Conservation (phyloP, 371 early-diverging fungal species). For the Sanchytrium tribonematis region DNA sequence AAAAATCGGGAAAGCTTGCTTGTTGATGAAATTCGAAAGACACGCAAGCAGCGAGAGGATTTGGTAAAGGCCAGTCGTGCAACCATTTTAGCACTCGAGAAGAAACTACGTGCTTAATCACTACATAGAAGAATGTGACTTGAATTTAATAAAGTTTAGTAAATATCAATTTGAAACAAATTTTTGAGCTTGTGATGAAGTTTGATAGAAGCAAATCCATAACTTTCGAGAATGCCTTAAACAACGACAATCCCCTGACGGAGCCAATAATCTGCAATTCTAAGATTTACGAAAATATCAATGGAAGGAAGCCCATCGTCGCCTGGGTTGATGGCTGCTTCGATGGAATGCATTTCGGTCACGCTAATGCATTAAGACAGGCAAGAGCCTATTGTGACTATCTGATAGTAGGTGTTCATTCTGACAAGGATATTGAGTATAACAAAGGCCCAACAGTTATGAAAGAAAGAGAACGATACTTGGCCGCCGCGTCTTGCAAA, state of each 20-base stretch:
- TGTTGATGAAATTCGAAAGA: no score
- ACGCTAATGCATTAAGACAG: slow-evolving; percentile 53
- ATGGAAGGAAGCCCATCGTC: neutral
- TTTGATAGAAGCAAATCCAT: neutral
- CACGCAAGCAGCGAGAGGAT: no score
- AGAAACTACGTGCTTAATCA: no score
- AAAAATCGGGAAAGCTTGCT: no score
- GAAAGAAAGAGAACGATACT: slow-evolving; percentile 76
- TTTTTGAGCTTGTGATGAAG: no score
- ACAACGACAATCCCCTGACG: neutral
- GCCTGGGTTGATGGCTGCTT: slow-evolving; percentile 13
- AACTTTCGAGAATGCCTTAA: neutral
- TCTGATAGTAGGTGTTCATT: slow-evolving; percentile 86
- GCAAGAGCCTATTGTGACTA: slow-evolving; percentile 70
- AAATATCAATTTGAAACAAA: no score
- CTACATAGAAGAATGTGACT: no score
- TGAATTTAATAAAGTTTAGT: no score
- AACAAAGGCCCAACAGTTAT: slow-evolving; percentile 89
- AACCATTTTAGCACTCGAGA: no score
- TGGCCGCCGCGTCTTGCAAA: slow-evolving; percentile 74
- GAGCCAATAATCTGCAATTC: neutral
- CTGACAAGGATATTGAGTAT: slow-evolving; percentile 55
- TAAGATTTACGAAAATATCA: neutral
- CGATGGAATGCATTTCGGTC: slow-evolving; percentile 22
- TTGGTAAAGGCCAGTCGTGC: no score